Evolutionary conservation across 2,329 filamentous ascomycete genomes (phyloP).

Genomic region (Cladosporium sp.): DNA sequence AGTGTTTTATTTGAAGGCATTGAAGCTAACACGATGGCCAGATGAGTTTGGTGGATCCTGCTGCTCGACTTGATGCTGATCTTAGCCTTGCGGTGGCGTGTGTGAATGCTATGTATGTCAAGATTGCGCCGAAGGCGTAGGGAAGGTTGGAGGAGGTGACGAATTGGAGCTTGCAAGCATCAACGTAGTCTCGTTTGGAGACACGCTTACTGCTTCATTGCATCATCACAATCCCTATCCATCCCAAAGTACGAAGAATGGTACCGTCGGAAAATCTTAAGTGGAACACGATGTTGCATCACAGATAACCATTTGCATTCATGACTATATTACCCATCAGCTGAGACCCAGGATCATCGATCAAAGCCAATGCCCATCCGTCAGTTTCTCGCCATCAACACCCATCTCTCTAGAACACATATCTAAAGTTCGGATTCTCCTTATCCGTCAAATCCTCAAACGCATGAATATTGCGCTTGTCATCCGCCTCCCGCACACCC

Average conservation of each 20-base stretch:
- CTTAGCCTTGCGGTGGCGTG: neutral
- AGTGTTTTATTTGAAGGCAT: neutral
- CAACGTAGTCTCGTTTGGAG: neutral
- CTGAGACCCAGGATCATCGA: neutral
- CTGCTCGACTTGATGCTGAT: neutral
- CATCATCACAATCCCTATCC: neutral
- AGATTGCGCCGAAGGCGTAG: neutral
- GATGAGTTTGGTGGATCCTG: neutral
- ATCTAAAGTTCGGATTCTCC: slow-evolving; percentile 34
- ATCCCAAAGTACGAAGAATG: neutral
- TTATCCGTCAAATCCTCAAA: slow-evolving; percentile 37
- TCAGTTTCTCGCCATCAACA: neutral
- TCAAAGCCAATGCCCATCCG: neutral
- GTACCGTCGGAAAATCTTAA: neutral
- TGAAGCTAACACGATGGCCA: neutral
- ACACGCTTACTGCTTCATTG: neutral
- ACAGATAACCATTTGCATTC: neutral
- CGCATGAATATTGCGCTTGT: slow-evolving; percentile 33
- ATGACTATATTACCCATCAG: neutral
- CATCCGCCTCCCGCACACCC: slow-evolving; percentile 27
- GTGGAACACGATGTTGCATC: neutral
- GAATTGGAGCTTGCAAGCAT: too few relatives aligned
- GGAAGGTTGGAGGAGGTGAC: neutral
- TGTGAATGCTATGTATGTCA: neutral
- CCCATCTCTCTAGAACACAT: slow-evolving; percentile 35